A percentile compares a stretch with the other conserved stretches of the same genome.
phyloP scores from a whole-genome alignment of 2,329 filamentous ascomycete genomes.

The Bipolaris sorokiniana region DNA sequence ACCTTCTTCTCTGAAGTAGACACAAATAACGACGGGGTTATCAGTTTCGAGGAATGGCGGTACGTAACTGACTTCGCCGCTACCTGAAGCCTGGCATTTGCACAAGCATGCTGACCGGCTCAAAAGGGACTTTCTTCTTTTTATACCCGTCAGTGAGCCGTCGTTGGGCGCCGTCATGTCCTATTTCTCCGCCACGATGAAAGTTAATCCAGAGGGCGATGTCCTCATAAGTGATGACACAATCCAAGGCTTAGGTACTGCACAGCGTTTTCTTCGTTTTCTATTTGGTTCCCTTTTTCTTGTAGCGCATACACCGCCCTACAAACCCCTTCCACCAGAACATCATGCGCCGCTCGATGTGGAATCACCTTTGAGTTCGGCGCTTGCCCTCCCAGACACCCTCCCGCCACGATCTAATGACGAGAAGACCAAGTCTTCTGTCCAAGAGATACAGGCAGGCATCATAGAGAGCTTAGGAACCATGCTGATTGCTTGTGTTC shows the following conservation, averaged over 20 bases:
- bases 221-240: slow-evolving; percentile 89
- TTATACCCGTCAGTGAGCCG: slow-evolving; percentile 74
- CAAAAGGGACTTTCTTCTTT: slow-evolving; percentile 82
- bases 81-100: not conserved
- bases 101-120: slow-evolving; percentile 21
- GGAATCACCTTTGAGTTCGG: slow-evolving; percentile 30
- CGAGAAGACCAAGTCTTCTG: slow-evolving; percentile 31
- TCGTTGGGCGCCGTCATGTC: slow-evolving; percentile 83
- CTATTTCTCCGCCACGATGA: slow-evolving; percentile 89
- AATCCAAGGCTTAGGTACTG: slow-evolving; percentile 92
- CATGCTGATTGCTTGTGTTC: slow-evolving; percentile 66
- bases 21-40: slow-evolving; percentile 81
- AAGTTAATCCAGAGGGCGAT: slow-evolving; percentile 91
- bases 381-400: slow-evolving; percentile 33
- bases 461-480: slow-evolving; percentile 48
- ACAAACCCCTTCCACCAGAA: slow-evolving; percentile 33
- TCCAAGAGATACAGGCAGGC: slow-evolving; percentile 36
- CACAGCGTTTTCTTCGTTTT: slow-evolving; percentile 69
- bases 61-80: slow-evolving; percentile 55
- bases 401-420: slow-evolving; percentile 48
- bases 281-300: slow-evolving; percentile 78
- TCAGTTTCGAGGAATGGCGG: slow-evolving; percentile 97
- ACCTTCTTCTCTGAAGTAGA: slow-evolving; percentile 92
- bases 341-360: slow-evolving; percentile 37
- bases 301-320: slow-evolving; percentile 62